phyloP scores from a whole-genome alignment of 1,284 basidiomycete species.

The Sanguinoderma infundibulare region DNA sequence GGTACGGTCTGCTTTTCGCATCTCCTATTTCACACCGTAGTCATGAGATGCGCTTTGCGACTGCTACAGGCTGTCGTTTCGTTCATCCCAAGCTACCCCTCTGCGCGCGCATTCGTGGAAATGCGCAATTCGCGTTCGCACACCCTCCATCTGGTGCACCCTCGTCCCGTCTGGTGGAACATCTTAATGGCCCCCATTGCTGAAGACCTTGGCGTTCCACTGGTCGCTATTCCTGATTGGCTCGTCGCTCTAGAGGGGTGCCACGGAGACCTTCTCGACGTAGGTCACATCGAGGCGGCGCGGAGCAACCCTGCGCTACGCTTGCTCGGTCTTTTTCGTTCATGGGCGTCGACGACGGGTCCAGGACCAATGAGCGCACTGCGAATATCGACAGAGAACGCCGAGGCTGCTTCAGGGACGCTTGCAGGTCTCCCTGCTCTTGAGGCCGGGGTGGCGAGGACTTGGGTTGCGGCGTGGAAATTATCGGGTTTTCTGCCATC shows the following conservation, averaged over 20 bases:
- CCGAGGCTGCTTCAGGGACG: neutral
- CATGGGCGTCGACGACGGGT: neutral
- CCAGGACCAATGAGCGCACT: neutral
- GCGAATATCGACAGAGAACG: neutral
- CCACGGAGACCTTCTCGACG: neutral
- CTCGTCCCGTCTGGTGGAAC: constrained; percentile 24
- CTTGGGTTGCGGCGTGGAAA: constrained; percentile 13
- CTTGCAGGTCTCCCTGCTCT: neutral
- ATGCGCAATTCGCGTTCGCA: constrained; percentile 16
- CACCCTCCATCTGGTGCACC: constrained; percentile 34
- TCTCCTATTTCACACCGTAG: neutral
- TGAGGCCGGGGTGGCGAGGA: neutral
- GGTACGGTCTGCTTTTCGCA: constrained; percentile 11
- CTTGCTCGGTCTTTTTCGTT: constrained; percentile 17
- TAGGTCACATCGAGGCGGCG: neutral
- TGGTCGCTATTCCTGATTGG: constrained; percentile 26
- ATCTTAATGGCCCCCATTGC: constrained; percentile 21
- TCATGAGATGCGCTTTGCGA: neutral
- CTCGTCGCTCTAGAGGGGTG: constrained; percentile 17
- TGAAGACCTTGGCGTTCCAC: constrained; percentile 19
- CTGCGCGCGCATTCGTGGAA: constrained; percentile 27
- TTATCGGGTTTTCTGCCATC: constrained; percentile 10
- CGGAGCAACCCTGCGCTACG: constrained; percentile 16
- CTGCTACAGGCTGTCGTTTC: constrained; percentile 11
- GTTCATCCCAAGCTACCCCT: constrained; percentile 30